Conservation (phyloP, 2,329 filamentous ascomycete species). For the Aureobasidium sp. region DNA sequence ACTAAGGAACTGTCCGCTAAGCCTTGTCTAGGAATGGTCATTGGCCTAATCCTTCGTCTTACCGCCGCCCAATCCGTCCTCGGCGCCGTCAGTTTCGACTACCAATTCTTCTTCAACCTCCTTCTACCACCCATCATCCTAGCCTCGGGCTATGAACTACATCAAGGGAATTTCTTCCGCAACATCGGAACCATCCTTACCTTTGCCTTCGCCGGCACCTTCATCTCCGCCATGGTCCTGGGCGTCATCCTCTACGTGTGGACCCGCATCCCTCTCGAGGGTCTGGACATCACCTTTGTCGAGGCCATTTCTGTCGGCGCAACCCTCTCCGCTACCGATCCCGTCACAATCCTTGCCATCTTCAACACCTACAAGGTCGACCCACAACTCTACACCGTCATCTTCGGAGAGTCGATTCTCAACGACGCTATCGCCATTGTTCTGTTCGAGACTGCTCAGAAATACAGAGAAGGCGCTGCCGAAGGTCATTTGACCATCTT, state of each 20-base stretch:
- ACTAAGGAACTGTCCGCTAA: background rate
- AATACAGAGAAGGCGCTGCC: constrained; percentile 70
- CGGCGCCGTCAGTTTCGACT: constrained; percentile 90
- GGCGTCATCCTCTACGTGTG: constrained; percentile 83
- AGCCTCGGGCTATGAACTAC: constrained; percentile 91
- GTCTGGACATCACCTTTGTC: constrained; percentile 78
- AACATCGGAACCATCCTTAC: constrained; percentile 96
- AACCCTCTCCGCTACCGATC: constrained; percentile 92
- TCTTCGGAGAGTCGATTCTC: constrained; percentile 95
- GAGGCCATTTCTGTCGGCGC: constrained; percentile 95
- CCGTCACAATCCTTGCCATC: constrained; percentile 94
- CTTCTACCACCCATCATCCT: constrained; percentile 97
- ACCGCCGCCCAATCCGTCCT: constrained; percentile 75
- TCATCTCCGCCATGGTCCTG: constrained; percentile 92
- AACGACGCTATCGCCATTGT: constrained; percentile 99
- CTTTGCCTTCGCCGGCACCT: constrained; percentile 94
- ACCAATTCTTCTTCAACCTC: constrained; percentile 99
- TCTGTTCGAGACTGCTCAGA: constrained; percentile 93
- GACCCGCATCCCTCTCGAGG: constrained; percentile 76
- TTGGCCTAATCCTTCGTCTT: constrained; percentile 79
- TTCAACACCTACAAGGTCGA: constrained; percentile 99
- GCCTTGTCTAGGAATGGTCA: constrained; percentile 67
- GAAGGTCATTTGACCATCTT: constrained; percentile 62
- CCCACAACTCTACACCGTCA: constrained; percentile 95
- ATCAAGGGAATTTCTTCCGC: constrained; percentile 98